Conservation (phyloP, 2,329 filamentous ascomycete genomes). For the Exophiala bonariae region DNA sequence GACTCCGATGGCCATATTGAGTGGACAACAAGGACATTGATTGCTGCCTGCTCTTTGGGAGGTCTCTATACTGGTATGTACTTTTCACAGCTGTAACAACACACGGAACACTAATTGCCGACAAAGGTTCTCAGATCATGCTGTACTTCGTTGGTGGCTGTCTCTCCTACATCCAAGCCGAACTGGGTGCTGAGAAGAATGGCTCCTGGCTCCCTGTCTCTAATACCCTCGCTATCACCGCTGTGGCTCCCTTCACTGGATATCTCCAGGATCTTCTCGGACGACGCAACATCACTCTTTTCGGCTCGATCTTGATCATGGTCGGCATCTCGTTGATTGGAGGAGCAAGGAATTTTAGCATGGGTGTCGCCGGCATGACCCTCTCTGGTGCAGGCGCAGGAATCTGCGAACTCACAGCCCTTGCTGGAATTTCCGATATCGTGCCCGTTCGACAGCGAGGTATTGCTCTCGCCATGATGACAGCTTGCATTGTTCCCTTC, state of each 20-base stretch:
- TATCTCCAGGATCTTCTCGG: conserved; percentile 20
- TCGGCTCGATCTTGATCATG: conserved; percentile 2
- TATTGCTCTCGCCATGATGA: conserved; percentile 6
- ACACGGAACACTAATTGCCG: neutral
- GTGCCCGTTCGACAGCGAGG: conserved; percentile 15
- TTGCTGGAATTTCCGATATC: conserved; percentile 17
- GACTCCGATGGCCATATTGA: neutral
- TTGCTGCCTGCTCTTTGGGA: neutral
- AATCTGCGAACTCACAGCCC: conserved; percentile 14
- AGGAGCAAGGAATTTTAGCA: conserved; percentile 9
- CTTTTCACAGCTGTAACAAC: neutral
- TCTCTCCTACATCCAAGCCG: conserved; percentile 6
- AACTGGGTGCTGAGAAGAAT: conserved; percentile 1
- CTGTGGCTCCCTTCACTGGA: conserved; percentile 11
- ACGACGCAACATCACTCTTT: conserved; percentile 9
- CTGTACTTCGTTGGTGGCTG: conserved; percentile 12
- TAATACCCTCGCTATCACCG: conserved; percentile 9
- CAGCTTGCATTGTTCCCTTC: conserved; percentile 10
- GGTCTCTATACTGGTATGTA: conserved; percentile 5
- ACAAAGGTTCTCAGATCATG: conserved; percentile 29
- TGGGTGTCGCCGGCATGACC: conserved; percentile 12
- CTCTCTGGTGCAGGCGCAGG: conserved; percentile 11
- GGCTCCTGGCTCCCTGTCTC: conserved; percentile 12
- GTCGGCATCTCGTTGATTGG: conserved; percentile 10
- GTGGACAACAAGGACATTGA: neutral